A percentile compares a stretch with the other conserved stretches of the same genome.
Conservation (phyloP, 768 basidiomycete genomes). For the Tephrocybe sp. region DNA sequence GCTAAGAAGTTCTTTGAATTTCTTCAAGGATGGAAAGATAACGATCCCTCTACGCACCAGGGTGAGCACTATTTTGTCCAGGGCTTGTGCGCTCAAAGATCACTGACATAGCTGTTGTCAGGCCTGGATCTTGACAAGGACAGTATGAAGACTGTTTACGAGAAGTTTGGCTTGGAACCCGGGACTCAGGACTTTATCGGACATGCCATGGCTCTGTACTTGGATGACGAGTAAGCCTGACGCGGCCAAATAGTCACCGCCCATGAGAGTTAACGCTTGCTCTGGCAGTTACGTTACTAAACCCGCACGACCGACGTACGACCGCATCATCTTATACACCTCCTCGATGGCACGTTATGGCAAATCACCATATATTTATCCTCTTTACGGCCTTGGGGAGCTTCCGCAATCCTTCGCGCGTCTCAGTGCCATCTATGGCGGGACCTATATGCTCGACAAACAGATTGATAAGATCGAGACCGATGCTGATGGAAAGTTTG, state of each 20-base stretch:
- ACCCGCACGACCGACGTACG: conserved; percentile 85
- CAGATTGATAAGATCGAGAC: conserved; percentile 87
- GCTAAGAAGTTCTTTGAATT: conserved; percentile 99
- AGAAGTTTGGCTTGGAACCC: conserved; percentile 94
- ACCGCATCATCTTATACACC: conserved; percentile 96
- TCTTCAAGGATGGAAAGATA: conserved; percentile 92
- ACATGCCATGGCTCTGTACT: conserved; percentile 97
- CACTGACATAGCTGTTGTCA: conserved; percentile 27
- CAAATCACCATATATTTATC: conserved; percentile 99
- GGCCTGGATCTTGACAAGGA: conserved; percentile 88
- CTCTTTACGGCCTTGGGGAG: conserved; percentile 97
- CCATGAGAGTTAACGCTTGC: conserved; percentile 1
- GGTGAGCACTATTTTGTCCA: conserved; percentile 42
- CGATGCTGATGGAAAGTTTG: conserved; percentile 82
- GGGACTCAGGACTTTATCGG: conserved; percentile 99
- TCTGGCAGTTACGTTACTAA: conserved; percentile 83
- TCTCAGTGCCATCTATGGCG: conserved; percentile 97
- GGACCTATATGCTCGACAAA: conserved; percentile 99
- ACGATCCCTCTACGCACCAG: conserved; percentile 95
- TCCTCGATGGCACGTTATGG: conserved; percentile 99
- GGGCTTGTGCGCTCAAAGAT: not conserved
- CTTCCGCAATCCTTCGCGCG: conserved; percentile 98
- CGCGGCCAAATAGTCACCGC: not conserved
- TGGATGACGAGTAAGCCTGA: conserved; percentile 88
- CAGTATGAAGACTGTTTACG: conserved; percentile 92